Evolutionary conservation across 2,329 filamentous ascomycete species (phyloP).

Genomic region (Microcera coccophila): DNA sequence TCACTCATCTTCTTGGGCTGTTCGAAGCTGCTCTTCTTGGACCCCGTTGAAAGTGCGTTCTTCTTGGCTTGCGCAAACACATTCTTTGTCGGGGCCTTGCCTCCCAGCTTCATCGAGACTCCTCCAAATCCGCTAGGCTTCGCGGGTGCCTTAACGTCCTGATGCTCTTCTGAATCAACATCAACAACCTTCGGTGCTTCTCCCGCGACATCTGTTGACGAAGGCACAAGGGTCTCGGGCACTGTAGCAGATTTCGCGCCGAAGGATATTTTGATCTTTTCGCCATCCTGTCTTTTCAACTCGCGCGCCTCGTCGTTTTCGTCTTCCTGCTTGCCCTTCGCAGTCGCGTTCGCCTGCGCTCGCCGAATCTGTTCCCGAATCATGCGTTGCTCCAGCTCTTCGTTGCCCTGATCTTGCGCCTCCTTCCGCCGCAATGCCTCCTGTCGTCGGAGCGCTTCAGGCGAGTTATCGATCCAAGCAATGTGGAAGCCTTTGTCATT

Average conservation of each 20-base stretch:
- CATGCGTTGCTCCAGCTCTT: conserved; percentile 79
- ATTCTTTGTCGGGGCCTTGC: conserved; percentile 68
- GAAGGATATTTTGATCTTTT: conserved; percentile 71
- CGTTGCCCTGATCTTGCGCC: conserved; percentile 82
- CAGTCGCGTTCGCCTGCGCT: conserved; percentile 54
- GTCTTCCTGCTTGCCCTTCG: conserved; percentile 38
- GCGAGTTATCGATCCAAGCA: conserved; percentile 86
- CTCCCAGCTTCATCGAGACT: conserved; percentile 61
- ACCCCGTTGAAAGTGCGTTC: conserved; percentile 59
- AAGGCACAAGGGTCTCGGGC: conserved; percentile 18
- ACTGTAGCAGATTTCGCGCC: conserved; percentile 41
- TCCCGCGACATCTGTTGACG: conserved; percentile 4
- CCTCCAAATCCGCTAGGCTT: conserved; percentile 35
- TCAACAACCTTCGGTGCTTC: conserved; percentile 10
- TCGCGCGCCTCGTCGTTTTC: conserved; percentile 42
- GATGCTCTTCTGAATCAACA: neutral
- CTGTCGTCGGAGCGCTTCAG: conserved; percentile 73
- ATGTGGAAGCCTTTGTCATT: conserved; percentile 81
- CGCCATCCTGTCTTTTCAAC: conserved; percentile 63
- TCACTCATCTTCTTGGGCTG: conserved; percentile 82
- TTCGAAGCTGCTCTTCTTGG: conserved; percentile 59
- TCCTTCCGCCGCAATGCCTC: conserved; percentile 82
- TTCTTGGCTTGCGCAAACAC: conserved; percentile 67
- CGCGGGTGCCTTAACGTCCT: conserved; percentile 17
- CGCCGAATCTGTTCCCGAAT: conserved; percentile 79